Base-by-base conservation (phyloP, 129 eudicot genomes). In the Arctium minus region DNA sequence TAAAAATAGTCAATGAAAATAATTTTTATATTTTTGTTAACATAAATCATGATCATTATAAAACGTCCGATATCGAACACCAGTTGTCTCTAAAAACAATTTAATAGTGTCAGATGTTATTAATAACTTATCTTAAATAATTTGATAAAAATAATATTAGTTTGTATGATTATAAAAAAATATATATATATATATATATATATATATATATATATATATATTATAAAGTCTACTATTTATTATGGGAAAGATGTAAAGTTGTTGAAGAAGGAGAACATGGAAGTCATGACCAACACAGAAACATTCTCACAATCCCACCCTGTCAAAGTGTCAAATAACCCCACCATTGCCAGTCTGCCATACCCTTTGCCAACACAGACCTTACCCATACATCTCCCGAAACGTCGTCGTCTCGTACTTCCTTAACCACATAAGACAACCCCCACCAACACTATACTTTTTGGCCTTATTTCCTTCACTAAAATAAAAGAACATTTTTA, bases 291-390 rank as follows among this genome's bases (percentile, higher is more conserved):
- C 79, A 79, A 84, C 77, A 72, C 78, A 80, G 2, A 80, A 71
- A 72, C 83, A 84, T 84, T 84, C 87, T 80, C 87, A 72, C 83
- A 84, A 78, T 84, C 87, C 83, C 87, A 84, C 56, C 87, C 87
- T 84, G 87, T 73, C 87, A 79, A 79, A 79, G 39, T 29, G 42
- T 72, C 74, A 31, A 75, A 67, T 31, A 36, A 69, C 79, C 79
- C 18, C 70, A 64, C 12, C 32, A 32, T 38, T 73, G 80, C 72
- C 87, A 84, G 84, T 73, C 84, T 84, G 87, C 84, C 87, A 84
- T 73, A 22, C 82, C 69, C 74, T 53, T 78, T 77, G 86, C 82
- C 86, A 78, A 77, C 86, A 83, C 17, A 71, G 60, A 36, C 78
- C 78, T 77, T 35, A 36, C 60, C 77, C 67, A 48, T 48, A 48